These are phyloP conservation scores for Saccharomycopsis synnaedendra DNA, from an alignment of 805 yeast genomes.

Conservation along the genomic window DNA sequence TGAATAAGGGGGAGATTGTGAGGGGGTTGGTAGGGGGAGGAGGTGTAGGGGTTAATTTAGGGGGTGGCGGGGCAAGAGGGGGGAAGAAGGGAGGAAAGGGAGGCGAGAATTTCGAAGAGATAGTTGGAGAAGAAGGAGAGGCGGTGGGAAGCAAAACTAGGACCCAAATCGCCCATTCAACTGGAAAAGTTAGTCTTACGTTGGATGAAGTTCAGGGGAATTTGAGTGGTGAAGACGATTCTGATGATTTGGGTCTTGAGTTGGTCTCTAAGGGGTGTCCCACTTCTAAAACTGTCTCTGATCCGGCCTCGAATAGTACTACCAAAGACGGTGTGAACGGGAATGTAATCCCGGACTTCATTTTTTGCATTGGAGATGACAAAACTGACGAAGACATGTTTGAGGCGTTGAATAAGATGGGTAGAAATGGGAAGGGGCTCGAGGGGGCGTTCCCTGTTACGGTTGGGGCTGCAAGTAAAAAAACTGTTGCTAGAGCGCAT, in stretches of 20 bases:
- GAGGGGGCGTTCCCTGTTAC: constrained; percentile 76
- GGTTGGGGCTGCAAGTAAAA: constrained; percentile 85
- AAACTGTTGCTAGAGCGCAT: constrained; percentile 78
- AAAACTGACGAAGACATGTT: constrained; percentile 98
- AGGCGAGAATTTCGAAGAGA: no score
- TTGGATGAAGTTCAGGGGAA: no score
- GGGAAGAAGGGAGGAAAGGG: no score
- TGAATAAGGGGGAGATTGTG: constrained; percentile 95
- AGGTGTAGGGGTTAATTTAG: no score
- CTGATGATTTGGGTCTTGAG: no score
- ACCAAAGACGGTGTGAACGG: background rate
- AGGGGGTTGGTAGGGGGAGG: constrained; percentile 43
- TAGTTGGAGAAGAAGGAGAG: no score
- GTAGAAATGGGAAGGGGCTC: constrained; percentile 15
- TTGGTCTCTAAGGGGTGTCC: background rate
- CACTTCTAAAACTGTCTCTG: background rate
- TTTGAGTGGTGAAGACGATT: background rate
- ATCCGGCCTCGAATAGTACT: background rate
- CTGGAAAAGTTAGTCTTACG: no score
- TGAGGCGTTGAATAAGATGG: constrained; percentile 50
- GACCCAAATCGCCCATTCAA: no score
- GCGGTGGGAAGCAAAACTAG: no score
- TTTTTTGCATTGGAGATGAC: constrained; percentile 90
- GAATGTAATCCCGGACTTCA: constrained; percentile 52
- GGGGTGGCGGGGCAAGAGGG: no score